phyloP scores from a whole-genome alignment of 78 protist genomes.

The Polysphondylium violaceum region DNA sequence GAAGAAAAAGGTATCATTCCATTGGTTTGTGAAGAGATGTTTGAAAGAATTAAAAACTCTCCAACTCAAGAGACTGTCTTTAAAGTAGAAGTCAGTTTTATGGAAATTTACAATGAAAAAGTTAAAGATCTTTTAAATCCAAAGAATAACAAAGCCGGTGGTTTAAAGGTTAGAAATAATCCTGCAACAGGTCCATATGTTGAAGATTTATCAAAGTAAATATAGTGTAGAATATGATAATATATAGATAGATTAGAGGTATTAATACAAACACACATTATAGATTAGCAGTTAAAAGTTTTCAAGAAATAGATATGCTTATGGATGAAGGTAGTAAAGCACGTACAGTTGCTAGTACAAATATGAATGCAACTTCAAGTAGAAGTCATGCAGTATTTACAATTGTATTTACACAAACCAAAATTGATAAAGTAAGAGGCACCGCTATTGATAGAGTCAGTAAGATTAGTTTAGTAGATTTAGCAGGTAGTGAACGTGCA shows the following conservation, averaged over 20 bases:
- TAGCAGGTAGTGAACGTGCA: constrained; percentile 94
- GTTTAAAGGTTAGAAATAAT: constrained; percentile 86
- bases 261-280: background rate
- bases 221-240: background rate
- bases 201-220: constrained; percentile 84
- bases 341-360: constrained; percentile 91
- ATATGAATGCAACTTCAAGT: constrained; percentile 90
- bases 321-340: constrained; percentile 78
- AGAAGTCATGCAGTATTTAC: constrained; percentile 94
- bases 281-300: constrained; percentile 77
- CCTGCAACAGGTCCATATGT: constrained; percentile 92
- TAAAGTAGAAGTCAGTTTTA: constrained; percentile 72
- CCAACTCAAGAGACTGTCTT: constrained; percentile 14
- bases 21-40: constrained; percentile 74
- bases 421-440: constrained; percentile 55
- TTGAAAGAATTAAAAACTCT: constrained; percentile 49
- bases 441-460: constrained; percentile 77
- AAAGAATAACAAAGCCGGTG: constrained; percentile 67
- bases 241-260: background rate
- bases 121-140: constrained; percentile 87
- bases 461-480: constrained; percentile 82
- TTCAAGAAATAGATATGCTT: constrained; percentile 71
- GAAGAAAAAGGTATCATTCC: constrained; percentile 84
- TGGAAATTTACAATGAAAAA: constrained; percentile 91
- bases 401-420: constrained; percentile 74